A percentile compares a stretch with the other conserved stretches of the same genome.
phyloP scores from a whole-genome alignment of 2,329 filamentous ascomycete genomes.

The Eutypella sp. region DNA sequence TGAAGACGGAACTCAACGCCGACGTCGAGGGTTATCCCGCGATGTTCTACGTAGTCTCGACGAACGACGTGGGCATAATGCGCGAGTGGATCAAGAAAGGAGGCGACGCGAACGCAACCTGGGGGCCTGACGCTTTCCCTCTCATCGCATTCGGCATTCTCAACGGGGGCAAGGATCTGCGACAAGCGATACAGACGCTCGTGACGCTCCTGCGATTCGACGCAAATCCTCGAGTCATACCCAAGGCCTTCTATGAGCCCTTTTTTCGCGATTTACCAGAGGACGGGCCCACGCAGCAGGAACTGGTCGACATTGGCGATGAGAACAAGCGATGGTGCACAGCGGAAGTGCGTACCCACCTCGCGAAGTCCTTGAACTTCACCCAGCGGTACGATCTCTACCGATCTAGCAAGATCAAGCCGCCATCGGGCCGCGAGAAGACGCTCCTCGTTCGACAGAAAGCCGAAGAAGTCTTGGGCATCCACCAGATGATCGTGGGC shows the following conservation, averaged over 20 bases:
- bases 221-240: constrained; percentile 9
- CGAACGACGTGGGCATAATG: constrained; percentile 8
- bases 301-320: constrained; percentile 6
- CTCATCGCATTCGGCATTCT: constrained; percentile 13
- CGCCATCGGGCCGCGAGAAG: constrained; percentile 8
- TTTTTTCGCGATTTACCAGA: constrained; percentile 12
- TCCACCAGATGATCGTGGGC: constrained; percentile 12
- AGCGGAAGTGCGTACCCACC: constrained; percentile 1
- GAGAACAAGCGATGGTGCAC: constrained; percentile 14
- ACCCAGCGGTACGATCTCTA: constrained; percentile 14
- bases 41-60: constrained; percentile 14
- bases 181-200: constrained; percentile 3
- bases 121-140: constrained; percentile 6
- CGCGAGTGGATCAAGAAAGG: constrained; percentile 13
- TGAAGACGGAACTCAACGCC: constrained; percentile 7
- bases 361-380: constrained; percentile 7
- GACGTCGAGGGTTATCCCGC: constrained; percentile 10
- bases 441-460: constrained; percentile 4
- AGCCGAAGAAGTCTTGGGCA: constrained; percentile 9
- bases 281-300: constrained; percentile 3
- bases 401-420: constrained; percentile 6
- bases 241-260: constrained; percentile 12
- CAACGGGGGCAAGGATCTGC: constrained; percentile 1
- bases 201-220: constrained; percentile 10
- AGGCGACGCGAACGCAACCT: constrained; percentile 11